Evolutionary conservation across 352 stramenopile genomes (phyloP).

Genomic region (Phytophthora citricola): DNA sequence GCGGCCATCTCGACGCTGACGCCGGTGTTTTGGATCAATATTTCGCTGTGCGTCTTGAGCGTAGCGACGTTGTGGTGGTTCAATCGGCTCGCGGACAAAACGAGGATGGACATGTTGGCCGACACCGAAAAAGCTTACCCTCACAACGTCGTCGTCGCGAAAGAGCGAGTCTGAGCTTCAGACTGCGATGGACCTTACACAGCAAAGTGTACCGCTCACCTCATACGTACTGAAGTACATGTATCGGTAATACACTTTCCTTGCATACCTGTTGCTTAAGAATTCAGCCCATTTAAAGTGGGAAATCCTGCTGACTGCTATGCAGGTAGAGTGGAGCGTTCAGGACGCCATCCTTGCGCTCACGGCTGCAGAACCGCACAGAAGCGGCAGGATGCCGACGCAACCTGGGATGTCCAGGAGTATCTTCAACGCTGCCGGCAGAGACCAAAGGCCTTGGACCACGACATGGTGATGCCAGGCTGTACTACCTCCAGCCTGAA

Average conservation of each 20-base stretch:
- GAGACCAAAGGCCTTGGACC: background rate
- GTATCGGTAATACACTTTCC: constrained; percentile 2
- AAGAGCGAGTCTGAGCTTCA: constrained; percentile 16
- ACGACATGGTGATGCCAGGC: too few relatives aligned
- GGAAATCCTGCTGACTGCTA: too few relatives aligned
- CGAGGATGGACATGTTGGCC: constrained; percentile 46
- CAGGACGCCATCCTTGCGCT: too few relatives aligned
- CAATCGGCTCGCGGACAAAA: constrained; percentile 46
- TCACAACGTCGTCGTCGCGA: constrained; percentile 17
- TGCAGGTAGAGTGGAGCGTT: too few relatives aligned
- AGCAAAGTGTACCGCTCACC: background rate
- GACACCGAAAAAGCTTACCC: constrained; percentile 42
- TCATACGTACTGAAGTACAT: background rate
- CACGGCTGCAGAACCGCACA: background rate
- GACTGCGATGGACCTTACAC: background rate
- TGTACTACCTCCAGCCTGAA: too few relatives aligned
- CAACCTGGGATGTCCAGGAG: background rate
- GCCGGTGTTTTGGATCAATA: constrained; percentile 75
- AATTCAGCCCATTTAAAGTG: too few relatives aligned
- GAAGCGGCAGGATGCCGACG: constrained; percentile 1
- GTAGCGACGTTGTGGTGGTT: constrained; percentile 71
- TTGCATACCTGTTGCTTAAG: background rate
- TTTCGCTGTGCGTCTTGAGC: constrained; percentile 58
- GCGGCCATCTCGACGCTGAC: constrained; percentile 64
- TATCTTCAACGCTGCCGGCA: background rate